Evolutionary conservation across 2,329 filamentous ascomycete species (phyloP), one percentile per base, ranked within the genome.

Genomic region (Xylaria sp.): DNA sequence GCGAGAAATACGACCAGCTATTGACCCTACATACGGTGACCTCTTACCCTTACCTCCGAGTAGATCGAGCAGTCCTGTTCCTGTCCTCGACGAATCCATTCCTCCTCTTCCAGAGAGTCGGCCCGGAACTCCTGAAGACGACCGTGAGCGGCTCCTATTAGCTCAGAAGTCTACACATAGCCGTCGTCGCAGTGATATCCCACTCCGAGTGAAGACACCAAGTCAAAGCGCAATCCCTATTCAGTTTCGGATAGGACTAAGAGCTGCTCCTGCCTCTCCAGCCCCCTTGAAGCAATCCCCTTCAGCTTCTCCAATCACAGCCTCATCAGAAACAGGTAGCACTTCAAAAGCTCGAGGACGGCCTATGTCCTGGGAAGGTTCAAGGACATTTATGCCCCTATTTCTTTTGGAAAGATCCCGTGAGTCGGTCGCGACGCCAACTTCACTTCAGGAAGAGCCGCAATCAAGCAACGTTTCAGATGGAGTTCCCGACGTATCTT

Each of bases 361-460:
- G 5, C 87, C 87, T 13, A 87, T 81, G 13, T 89, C 87, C 0
- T 90, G 87, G 87, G 87, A 89, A 50, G 87, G 80, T 69, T 85
- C 84, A 20, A 86, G 86, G 61, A 93, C 96, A 75, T 90, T 94
- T 73, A 90, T 92, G 71, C 94, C 94, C 0, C 81, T 97, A 9
- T 95, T 92, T 78, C 88, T 97, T 25, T 87, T 97, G 6, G 92
- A 96, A 77, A 89, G 81, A 3, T 81, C 83, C 9, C 80, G 82
- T 47, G 78, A 78, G 49, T 74, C 78, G 5, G 72, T 73, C 3
- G 76, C 78, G 31, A 72, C 75, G 25, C 70, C 77, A 22, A 72
- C 69, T 38, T 67, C 65, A 36, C 66, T 71, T 7, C 79, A 80
- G 29, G 75, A 83, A 47, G 84, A 83, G 31, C 27, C 89, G 15